Base-by-base conservation (phyloP, 1,139 yeast genomes). In the Scheffersomyces quercinus region DNA sequence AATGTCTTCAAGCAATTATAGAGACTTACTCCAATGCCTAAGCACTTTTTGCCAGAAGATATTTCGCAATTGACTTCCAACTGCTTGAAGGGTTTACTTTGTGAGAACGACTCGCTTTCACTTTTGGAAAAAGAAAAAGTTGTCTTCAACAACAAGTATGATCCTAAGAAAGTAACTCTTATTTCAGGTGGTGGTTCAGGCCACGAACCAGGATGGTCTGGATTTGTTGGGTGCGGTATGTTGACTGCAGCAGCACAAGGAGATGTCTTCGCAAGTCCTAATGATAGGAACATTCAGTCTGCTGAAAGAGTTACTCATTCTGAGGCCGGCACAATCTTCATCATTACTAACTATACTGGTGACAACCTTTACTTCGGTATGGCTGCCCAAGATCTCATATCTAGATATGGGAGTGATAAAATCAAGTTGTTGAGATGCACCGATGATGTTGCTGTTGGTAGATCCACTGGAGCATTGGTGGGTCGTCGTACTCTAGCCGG, bases 401-500 rank as follows among this genome's bases (percentile, higher is more conserved):
- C 63, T 13, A 48, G 60, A 20, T 56, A 52, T 37, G 63, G 62
- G 7, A 50, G 47, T 16, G 52, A 51, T 6, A 58, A 60, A 35
- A 53, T 60, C 39, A 47, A 46, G 16, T 37, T 60, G 24, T 52
- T 61, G 37, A 49, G 60, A 42, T 57, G 72, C 12, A 67, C 78
- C 2, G 80, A 75, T 50, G 75, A 73, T 50, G 81, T 75, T 3
- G 70, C 81, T 1, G 77, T 77, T 38, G 74, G 77, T 11, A 62
- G 74, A 46, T 62, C 66, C 28, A 59, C 68, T 44, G 73, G 74
- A 38, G 67, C 67, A 10, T 55, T 75, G 44, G 80, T 77, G 20
- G 82, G 82, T 4, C 67, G 82, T 44, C 62, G 82, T 48, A 77
- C 80, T 3, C 59, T 77, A 41, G 75, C 79, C 9, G 82, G 80